A percentile compares a stretch with the other conserved stretches of the same genome.
These are phyloP conservation scores for Paramarasmius palmivorus DNA, from an alignment of 1,284 basidiomycete species.

Conservation along the genomic window DNA sequence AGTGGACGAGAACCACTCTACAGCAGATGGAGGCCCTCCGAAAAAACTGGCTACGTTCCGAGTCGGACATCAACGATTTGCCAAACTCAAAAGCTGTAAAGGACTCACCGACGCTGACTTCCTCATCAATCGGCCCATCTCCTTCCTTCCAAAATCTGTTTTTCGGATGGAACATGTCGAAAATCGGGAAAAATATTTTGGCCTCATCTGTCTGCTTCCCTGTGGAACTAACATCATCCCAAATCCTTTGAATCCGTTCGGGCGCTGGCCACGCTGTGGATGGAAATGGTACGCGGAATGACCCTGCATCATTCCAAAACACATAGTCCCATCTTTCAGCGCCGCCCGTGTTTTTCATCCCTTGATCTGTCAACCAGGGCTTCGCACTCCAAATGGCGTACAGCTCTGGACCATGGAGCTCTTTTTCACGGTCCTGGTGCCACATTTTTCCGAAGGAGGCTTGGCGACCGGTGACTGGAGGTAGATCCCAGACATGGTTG, in stretches of 20 bases:
- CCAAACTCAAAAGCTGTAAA: not conserved
- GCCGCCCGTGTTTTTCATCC: constrained; percentile 30
- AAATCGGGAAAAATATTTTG: constrained; percentile 46
- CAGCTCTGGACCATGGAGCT: constrained; percentile 43
- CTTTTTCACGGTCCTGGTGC: constrained; percentile 40
- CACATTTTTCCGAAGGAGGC: constrained; percentile 42
- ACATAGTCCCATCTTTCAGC: constrained; percentile 40
- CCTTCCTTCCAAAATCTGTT: constrained; percentile 41
- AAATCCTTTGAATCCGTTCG: constrained; percentile 38
- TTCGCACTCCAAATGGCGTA: constrained; percentile 58
- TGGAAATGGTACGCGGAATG: constrained; percentile 40
- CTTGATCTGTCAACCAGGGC: constrained; percentile 47
- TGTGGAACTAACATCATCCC: constrained; percentile 34
- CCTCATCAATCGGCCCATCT: constrained; percentile 47
- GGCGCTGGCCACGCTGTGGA: constrained; percentile 47
- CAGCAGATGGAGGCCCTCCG: constrained; percentile 41
- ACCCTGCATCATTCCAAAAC: constrained; percentile 56
- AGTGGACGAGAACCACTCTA: constrained; percentile 41
- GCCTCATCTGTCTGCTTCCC: constrained; percentile 35
- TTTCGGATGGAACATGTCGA: constrained; percentile 28
- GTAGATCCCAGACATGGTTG: constrained; percentile 44
- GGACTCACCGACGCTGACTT: constrained; percentile 49
- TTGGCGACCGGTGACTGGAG: constrained; percentile 37
- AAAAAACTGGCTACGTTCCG: constrained; percentile 51
- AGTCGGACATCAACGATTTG: not conserved